These are phyloP conservation scores for Herpotrichia juniperi DNA, from an alignment of 2,329 filamentous ascomycete species.

Conservation along the genomic window DNA sequence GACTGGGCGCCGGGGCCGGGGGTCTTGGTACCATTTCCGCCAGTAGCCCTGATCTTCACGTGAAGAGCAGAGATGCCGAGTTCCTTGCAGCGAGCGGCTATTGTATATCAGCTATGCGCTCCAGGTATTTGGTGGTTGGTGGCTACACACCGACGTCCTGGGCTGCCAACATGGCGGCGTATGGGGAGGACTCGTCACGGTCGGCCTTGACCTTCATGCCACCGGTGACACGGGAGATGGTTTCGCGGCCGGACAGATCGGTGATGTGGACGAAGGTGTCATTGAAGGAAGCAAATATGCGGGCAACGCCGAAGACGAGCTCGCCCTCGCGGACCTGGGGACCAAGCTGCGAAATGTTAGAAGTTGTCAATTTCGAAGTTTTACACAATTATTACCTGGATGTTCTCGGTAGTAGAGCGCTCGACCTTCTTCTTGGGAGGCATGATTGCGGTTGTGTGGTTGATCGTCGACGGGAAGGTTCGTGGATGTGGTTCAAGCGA, in stretches of 20 bases:
- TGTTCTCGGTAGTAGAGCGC: conserved; percentile 88
- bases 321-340: conserved; percentile 98
- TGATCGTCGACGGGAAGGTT: conserved; percentile 37
- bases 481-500: conserved; percentile 12
- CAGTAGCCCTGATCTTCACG: conserved; percentile 99
- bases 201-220: conserved; percentile 99
- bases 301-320: conserved; percentile 96
- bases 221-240: conserved; percentile 99
- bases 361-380: conserved; percentile 2
- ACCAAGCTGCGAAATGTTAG: conserved; percentile 71
- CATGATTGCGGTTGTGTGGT: conserved; percentile 65
- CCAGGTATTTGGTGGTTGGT: neutral
- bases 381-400: conserved; percentile 49
- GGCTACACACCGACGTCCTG: conserved; percentile 68
- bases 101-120: conserved; percentile 47
- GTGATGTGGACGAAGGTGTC: conserved; percentile 87
- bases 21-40: conserved; percentile 99
- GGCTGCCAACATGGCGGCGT: conserved; percentile 99
- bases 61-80: conserved; percentile 93
- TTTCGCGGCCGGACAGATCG: conserved; percentile 98
- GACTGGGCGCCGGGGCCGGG: conserved; percentile 99
- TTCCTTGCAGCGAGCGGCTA: conserved; percentile 84
- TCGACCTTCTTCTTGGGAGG: conserved; percentile 85
- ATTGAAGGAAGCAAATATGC: conserved; percentile 87
- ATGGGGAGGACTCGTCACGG: conserved; percentile 99